These are phyloP conservation scores for Dryadomyces sulphureus DNA, from an alignment of 2,329 filamentous ascomycete species.

Conservation along the genomic window DNA sequence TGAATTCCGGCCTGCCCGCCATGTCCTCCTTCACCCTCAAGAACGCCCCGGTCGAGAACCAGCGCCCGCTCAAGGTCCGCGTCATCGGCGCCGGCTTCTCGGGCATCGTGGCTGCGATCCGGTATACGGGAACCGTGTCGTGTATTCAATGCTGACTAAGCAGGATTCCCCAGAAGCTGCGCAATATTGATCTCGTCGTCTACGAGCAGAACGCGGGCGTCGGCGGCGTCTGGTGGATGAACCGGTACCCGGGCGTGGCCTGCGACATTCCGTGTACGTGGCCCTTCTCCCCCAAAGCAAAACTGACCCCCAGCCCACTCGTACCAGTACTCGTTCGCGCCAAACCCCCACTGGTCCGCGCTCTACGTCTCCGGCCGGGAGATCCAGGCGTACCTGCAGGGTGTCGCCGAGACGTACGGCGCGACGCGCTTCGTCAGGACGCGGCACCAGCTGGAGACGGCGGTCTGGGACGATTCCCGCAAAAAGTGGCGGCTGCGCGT, in stretches of 20 bases:
- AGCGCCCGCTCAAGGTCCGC: conserved; percentile 18
- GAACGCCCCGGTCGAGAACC: conserved; percentile 17
- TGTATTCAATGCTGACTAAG: neutral
- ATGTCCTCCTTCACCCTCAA: conserved; percentile 12
- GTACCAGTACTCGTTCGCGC: conserved; percentile 40
- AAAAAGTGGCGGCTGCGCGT: conserved; percentile 27
- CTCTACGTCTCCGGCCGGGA: conserved; percentile 34
- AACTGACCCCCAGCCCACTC: conserved; percentile 25
- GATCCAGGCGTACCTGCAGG: conserved; percentile 32
- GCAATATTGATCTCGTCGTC: conserved; percentile 19
- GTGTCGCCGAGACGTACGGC: conserved; percentile 29
- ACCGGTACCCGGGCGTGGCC: conserved; percentile 20
- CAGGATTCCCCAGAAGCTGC: conserved; percentile 19
- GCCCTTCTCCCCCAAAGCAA: neutral
- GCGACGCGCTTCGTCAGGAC: conserved; percentile 31
- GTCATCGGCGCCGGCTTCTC: conserved; percentile 20
- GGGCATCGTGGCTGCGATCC: conserved; percentile 19
- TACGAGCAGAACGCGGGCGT: conserved; percentile 21
- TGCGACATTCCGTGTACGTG: conserved; percentile 22
- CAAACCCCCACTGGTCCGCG: conserved; percentile 37
- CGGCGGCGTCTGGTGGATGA: conserved; percentile 21
- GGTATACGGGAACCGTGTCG: conserved; percentile 9
- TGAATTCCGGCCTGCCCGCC: too few relatives aligned
- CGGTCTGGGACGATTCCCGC: conserved; percentile 23
- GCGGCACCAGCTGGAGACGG: conserved; percentile 23